Conservation (phyloP, 441 rosid species). For the Pelargonium fulgidum region DNA sequence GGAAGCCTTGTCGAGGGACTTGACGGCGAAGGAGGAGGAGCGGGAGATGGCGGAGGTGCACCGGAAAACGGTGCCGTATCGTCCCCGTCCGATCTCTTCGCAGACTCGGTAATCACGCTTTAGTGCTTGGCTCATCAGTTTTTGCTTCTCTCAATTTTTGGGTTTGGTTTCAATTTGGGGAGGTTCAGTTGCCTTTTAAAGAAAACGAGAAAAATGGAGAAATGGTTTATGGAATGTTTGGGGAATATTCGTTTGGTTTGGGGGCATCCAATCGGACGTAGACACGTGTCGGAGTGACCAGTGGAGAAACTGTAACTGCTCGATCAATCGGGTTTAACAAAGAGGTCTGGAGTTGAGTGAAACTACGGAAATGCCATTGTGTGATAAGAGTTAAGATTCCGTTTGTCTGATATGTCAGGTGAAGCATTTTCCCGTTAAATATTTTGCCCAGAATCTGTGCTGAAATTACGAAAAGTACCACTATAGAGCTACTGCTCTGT, state of each 20-base stretch:
- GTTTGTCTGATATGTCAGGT: background rate
- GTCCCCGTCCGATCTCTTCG: slow-evolving; percentile 62
- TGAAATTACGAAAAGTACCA: background rate
- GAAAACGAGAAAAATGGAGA: background rate
- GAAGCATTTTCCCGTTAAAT: background rate
- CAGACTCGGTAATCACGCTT: slow-evolving; percentile 36
- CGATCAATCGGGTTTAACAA: background rate
- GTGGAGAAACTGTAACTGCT: background rate
- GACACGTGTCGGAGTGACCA: background rate
- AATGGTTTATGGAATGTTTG: slow-evolving; percentile 20
- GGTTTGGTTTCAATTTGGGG: background rate
- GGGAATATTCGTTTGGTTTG: slow-evolving; percentile 29
- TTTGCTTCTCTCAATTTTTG: background rate
- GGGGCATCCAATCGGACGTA: background rate
- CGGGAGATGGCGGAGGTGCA: slow-evolving; percentile 32
- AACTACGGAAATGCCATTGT: background rate
- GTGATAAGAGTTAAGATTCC: background rate
- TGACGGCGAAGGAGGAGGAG: slow-evolving; percentile 39
- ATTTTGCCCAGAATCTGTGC: background rate
- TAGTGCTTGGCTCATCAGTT: slow-evolving; percentile 42
- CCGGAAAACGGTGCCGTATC: slow-evolving; percentile 49
- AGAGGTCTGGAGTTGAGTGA: background rate
- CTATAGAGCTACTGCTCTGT: background rate
- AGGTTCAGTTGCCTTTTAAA: background rate
- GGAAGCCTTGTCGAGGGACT: slow-evolving; percentile 46